phyloP scores from a whole-genome alignment of 768 basidiomycete genomes.

The Strobilomyces echinocephalus region DNA sequence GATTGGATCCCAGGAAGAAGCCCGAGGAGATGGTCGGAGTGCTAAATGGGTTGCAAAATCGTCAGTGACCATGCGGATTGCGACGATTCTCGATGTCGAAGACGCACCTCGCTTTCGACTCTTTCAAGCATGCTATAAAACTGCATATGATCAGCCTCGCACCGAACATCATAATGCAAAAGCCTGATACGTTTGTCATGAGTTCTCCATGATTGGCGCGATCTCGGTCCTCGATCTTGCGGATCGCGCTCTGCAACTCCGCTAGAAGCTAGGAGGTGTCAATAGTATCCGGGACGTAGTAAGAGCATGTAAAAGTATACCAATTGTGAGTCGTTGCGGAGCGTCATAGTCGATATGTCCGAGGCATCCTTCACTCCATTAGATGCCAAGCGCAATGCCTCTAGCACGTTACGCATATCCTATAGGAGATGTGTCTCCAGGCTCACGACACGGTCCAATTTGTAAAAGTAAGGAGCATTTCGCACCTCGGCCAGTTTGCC shows the following conservation, averaged over 20 bases:
- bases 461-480: constrained; percentile 1
- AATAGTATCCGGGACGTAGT: background rate
- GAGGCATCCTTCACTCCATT: constrained; percentile 18
- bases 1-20: constrained; percentile 21
- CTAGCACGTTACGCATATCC: constrained; percentile 29
- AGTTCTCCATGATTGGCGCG: constrained; percentile 17
- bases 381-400: constrained; percentile 16
- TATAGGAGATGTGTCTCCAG: constrained; percentile 8
- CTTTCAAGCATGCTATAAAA: constrained; percentile 24
- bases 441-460: background rate
- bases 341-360: constrained; percentile 13
- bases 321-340: constrained; percentile 17
- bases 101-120: constrained; percentile 21
- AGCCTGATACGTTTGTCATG: constrained; percentile 20
- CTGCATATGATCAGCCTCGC: constrained; percentile 18
- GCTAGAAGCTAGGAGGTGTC: constrained; percentile 20
- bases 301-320: constrained; percentile 11
- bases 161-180: background rate
- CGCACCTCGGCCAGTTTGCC: constrained; percentile 24
- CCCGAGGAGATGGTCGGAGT: constrained; percentile 26
- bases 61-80: background rate
- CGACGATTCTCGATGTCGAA: background rate
- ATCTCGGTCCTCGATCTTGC: constrained; percentile 19
- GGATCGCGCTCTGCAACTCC: constrained; percentile 19
- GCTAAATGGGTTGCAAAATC: constrained; percentile 12